Evolutionary conservation across 2,329 filamentous ascomycete genomes (phyloP), one percentile per base, ranked within the genome.

Genomic region (Arthrobotrys pseudoclavata): DNA sequence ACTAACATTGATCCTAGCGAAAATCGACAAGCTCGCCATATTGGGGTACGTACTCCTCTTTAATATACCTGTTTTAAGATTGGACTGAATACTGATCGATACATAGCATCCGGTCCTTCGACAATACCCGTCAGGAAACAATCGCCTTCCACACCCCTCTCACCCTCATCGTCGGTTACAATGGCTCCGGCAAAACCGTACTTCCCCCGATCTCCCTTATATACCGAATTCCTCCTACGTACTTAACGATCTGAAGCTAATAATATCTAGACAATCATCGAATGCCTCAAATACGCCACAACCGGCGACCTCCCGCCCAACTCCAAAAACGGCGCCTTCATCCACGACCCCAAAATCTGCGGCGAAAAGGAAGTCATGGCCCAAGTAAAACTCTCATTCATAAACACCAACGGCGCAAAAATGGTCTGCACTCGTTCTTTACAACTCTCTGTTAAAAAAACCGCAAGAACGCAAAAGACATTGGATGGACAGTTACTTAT

Each of bases 231-330:
- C 29, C 10, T 24, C 31, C n/a, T 29, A 7, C 10, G 26, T 29
- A 31, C 5, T 31, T 20, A 18, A 45, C 5, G 10, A 6, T n/a
- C 6, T 1, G 7, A 20, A 45, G 15, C 22, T 52, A n/a, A 29
- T 52, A 31, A 29, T 20, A 9, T 9, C n/a, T 69, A 88, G 86
- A 98, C 96, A 72, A 97, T 99, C 83, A 99, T 99, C 84, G 96
- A 99, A 84, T 97, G 94, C 83, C 91, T 99, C 82, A 97, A 97
- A 83, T 99, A 97, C 89, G 94, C 93, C 64, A 97, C 96, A 18
- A 97, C 94, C 6, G 96, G 96, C 70, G 92, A 96, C 82, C 88
- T 97, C 57, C 96, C 96, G 0, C 93, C 96, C 34, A 97, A 97
- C 86, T 90, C 88, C 85, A 92, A 91, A 81, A 91, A 92, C 29